Percentiles rank a stretch among this genome's conserved stretches.
These are phyloP conservation scores for Globisporangium solare DNA, from an alignment of 352 stramenopile species.

Conservation along the genomic window DNA sequence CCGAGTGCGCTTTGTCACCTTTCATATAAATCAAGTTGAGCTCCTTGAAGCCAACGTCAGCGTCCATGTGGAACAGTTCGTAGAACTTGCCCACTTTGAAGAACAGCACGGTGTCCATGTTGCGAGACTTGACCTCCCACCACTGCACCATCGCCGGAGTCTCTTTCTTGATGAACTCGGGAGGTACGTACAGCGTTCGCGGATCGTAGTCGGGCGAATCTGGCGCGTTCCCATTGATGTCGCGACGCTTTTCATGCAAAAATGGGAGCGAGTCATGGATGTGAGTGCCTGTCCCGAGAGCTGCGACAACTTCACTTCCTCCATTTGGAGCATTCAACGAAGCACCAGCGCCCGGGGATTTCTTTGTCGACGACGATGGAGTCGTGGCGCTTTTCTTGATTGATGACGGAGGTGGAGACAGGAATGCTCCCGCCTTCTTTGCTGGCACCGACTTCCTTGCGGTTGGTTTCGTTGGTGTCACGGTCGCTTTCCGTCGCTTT, in stretches of 20 bases:
- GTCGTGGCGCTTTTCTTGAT: slow-evolving; percentile 20
- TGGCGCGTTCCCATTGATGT: slow-evolving; percentile 79
- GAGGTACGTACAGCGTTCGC: slow-evolving; percentile 89
- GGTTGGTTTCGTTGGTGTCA: slow-evolving; percentile 12
- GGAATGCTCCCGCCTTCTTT: slow-evolving; percentile 33
- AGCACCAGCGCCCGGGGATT: slow-evolving; percentile 15
- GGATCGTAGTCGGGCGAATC: slow-evolving; percentile 90
- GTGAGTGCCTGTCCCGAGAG: slow-evolving; percentile 50
- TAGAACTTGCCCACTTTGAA: slow-evolving; percentile 99
- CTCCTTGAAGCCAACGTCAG: slow-evolving; percentile 95
- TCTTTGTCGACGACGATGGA: slow-evolving; percentile 14
- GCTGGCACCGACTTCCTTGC: slow-evolving; percentile 14
- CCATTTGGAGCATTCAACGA: slow-evolving; percentile 5
- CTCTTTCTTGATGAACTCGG: slow-evolving; percentile 85
- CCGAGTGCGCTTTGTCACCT: slow-evolving; percentile 94
- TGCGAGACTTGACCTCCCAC: slow-evolving; percentile 97
- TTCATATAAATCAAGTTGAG: slow-evolving; percentile 99
- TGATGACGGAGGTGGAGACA: slow-evolving; percentile 22
- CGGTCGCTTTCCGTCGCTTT: slow-evolving; percentile 32
- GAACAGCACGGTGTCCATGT: slow-evolving; percentile 98
- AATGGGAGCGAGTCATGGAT: slow-evolving; percentile 93
- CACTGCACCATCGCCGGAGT: slow-evolving; percentile 97
- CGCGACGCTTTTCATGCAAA: slow-evolving; percentile 82
- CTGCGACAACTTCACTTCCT: slow-evolving; percentile 12
- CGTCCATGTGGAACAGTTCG: slow-evolving; percentile 97